Conservation (phyloP, 2,329 filamentous ascomycete species). For the Periglandula ipomoeae region DNA sequence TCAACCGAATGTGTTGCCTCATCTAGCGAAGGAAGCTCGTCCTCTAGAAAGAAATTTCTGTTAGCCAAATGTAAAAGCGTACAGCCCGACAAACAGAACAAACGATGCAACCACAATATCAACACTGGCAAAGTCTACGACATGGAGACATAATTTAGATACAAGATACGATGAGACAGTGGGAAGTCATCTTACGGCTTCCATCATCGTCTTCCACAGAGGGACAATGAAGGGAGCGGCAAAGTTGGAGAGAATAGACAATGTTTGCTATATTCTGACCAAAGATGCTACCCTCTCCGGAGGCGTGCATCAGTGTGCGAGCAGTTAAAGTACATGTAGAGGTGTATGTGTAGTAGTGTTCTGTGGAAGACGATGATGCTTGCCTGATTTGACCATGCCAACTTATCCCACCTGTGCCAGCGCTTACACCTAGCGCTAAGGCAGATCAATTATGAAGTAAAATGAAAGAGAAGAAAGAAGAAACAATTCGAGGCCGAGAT, state of each 20-base stretch:
- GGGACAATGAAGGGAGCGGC: conserved; percentile 25
- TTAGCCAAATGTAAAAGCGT: conserved; percentile 17
- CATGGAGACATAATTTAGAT: conserved; percentile 7
- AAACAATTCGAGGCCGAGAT: conserved; percentile 7
- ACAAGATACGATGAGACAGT: conserved; percentile 8
- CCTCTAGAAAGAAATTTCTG: conserved; percentile 47
- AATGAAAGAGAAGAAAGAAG: conserved; percentile 8
- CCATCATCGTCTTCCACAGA: conserved; percentile 55
- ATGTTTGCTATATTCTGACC: conserved; percentile 34
- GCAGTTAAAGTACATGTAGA: conserved; percentile 57
- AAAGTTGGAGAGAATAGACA: conserved; percentile 27
- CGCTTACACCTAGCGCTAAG: conserved; percentile 4
- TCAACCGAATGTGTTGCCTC: conserved; percentile 57
- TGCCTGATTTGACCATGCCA: conserved; percentile 41
- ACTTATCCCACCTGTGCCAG: conserved; percentile 7
- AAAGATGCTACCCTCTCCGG: conserved; percentile 23
- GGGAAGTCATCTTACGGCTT: conserved; percentile 42
- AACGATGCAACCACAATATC: conserved; percentile 16
- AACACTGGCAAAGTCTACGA: conserved; percentile 7
- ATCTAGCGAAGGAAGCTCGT: conserved; percentile 51
- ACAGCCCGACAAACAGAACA: conserved; percentile 19
- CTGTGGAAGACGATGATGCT: conserved; percentile 63
- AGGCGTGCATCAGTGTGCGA: conserved; percentile 21
- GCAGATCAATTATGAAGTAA: conserved; percentile 8
- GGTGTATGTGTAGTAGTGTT: conserved; percentile 11